These are phyloP conservation scores for Kodamaea kaohsiungensis DNA, from an alignment of 805 yeast species.

Conservation along the genomic window DNA sequence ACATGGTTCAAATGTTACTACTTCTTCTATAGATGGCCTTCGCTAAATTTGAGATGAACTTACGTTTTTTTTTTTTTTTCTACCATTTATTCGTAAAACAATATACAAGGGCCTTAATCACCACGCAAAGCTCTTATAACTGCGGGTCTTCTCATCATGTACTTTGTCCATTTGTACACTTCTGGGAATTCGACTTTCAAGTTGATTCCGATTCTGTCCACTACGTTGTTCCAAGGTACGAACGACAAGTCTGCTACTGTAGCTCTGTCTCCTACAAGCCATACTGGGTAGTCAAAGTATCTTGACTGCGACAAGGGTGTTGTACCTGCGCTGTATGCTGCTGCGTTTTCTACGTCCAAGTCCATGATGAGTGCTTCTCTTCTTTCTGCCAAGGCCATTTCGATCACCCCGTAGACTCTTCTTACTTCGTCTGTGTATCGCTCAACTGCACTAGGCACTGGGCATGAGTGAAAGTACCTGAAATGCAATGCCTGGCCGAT, in stretches of 20 bases:
- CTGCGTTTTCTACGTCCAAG: conserved; percentile 82
- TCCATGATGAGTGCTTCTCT: conserved; percentile 90
- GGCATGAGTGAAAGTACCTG: conserved; percentile 83
- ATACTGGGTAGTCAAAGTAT: conserved; percentile 89
- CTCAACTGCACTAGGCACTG: conserved; percentile 86
- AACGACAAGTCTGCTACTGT: conserved; percentile 89
- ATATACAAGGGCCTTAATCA: conserved; percentile 31
- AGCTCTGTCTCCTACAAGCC: conserved; percentile 85
- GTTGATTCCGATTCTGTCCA: conserved; percentile 87
- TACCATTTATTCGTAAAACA: conserved; percentile 2
- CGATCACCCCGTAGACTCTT: conserved; percentile 90
- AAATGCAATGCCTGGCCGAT: conserved; percentile 96
- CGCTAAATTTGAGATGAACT: not conserved
- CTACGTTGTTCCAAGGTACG: conserved; percentile 97
- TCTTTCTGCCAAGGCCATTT: conserved; percentile 91
- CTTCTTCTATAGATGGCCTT: not conserved
- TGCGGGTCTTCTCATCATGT: conserved; percentile 94
- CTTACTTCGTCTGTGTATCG: conserved; percentile 90
- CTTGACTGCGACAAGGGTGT: conserved; percentile 83
- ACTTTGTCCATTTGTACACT: conserved; percentile 93
- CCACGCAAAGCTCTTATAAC: conserved; percentile 85
- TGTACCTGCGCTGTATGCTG: conserved; percentile 83
- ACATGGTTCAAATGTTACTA: conserved; percentile 9
- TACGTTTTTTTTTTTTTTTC: conserved; percentile 4
- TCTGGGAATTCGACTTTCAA: conserved; percentile 88